Conservation (phyloP, 352 stramenopile genomes). For the Globisporangium canariense region DNA sequence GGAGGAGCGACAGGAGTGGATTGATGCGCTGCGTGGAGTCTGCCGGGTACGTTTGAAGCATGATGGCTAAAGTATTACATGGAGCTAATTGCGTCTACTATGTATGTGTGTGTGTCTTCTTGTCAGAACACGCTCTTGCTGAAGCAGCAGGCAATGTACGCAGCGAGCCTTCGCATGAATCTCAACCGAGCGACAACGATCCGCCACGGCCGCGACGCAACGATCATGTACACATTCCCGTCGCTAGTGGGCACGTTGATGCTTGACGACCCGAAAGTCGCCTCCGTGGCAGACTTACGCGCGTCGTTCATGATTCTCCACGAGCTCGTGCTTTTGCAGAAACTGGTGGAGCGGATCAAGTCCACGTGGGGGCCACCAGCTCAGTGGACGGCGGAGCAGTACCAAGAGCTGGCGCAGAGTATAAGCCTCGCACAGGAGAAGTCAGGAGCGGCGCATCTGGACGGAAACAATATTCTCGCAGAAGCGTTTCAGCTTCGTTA, state of each 20-base stretch:
- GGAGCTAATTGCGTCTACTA: neutral
- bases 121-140: constrained; percentile 18
- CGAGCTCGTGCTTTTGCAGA: constrained; percentile 60
- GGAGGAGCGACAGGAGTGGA: constrained; percentile 57
- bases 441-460: constrained; percentile 27
- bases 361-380: constrained; percentile 38
- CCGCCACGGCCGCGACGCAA: constrained; percentile 26
- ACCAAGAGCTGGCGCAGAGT: constrained; percentile 56
- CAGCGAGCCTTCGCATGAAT: constrained; percentile 17
- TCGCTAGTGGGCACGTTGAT: constrained; percentile 13
- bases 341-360: constrained; percentile 45
- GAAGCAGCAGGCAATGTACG: constrained; percentile 22
- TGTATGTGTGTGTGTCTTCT: neutral
- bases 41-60: constrained; percentile 31
- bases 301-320: constrained; percentile 70
- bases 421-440: constrained; percentile 57
- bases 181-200: constrained; percentile 22
- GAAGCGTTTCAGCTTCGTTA: constrained; percentile 59
- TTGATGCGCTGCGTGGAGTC: constrained; percentile 48
- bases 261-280: constrained; percentile 11
- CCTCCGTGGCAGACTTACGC: constrained; percentile 36
- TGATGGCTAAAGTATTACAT: neutral
- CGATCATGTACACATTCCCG: constrained; percentile 18
- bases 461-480: constrained; percentile 34
- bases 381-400: constrained; percentile 52